phyloP scores from a whole-genome alignment of 2,329 filamentous ascomycete genomes.

The Colletotrichum sp. region DNA sequence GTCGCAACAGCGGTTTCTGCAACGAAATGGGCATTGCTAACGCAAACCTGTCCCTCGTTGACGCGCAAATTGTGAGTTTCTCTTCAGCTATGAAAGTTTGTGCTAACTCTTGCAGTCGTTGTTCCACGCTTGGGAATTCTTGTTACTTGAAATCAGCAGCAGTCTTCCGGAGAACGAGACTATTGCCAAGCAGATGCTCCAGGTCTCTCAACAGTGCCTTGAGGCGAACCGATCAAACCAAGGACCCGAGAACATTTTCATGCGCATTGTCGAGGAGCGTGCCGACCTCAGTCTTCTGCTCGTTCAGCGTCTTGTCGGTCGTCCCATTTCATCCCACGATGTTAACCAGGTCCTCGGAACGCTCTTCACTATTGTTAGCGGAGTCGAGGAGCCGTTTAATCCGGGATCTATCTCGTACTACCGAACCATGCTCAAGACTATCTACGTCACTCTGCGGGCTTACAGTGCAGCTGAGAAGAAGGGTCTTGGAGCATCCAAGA shows the following conservation, averaged over 20 bases:
- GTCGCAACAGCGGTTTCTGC: slow-evolving; percentile 73
- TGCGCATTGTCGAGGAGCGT: slow-evolving; percentile 75
- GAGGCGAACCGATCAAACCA: slow-evolving; percentile 75
- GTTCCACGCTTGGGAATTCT: slow-evolving; percentile 87
- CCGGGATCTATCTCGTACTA: slow-evolving; percentile 71
- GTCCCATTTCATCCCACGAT: slow-evolving; percentile 52
- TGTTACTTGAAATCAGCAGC: slow-evolving; percentile 82
- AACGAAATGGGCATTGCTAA: slow-evolving; percentile 88
- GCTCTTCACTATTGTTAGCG: slow-evolving; percentile 57
- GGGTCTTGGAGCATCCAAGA: slow-evolving; percentile 19
- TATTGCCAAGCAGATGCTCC: slow-evolving; percentile 72
- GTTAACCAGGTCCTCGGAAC: slow-evolving; percentile 56
- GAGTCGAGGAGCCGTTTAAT: slow-evolving; percentile 58
- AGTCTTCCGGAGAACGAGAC: slow-evolving; percentile 56
- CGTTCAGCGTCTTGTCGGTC: slow-evolving; percentile 77
- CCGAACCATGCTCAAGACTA: slow-evolving; percentile 79
- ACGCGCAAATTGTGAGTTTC: slow-evolving; percentile 80
- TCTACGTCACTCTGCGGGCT: slow-evolving; percentile 81
- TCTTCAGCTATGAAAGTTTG: neutral
- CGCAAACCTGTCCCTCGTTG: slow-evolving; percentile 87
- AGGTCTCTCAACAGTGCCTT: slow-evolving; percentile 79
- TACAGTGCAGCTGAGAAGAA: slow-evolving; percentile 49
- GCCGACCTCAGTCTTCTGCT: slow-evolving; percentile 84
- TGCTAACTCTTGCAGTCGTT: slow-evolving; percentile 62
- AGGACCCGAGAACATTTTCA: slow-evolving; percentile 81